phyloP scores from a whole-genome alignment of 805 yeast genomes.

The Candida odintsovae region DNA sequence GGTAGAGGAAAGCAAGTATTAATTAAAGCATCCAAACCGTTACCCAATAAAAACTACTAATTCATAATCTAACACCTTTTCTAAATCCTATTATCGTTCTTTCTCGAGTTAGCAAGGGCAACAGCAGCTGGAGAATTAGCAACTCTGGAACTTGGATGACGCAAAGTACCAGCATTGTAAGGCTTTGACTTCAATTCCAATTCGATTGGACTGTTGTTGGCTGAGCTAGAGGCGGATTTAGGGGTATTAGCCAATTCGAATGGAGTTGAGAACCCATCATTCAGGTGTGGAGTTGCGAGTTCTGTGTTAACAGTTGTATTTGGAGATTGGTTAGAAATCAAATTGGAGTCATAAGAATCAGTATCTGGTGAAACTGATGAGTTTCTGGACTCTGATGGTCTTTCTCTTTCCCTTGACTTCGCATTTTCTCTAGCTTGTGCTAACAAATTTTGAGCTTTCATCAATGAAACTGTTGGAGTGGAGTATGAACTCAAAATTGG shows the following conservation, averaged over 20 bases:
- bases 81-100: background rate
- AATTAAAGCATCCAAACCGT: background rate
- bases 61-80: background rate
- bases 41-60: background rate
- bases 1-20: background rate
- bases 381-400: conserved; percentile 24
- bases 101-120: background rate
- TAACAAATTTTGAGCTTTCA: conserved; percentile 80
- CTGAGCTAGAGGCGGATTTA: conserved; percentile 23
- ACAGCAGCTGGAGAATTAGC: conserved; percentile 17
- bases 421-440: conserved; percentile 79
- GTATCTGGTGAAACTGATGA: conserved; percentile 27
- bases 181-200: conserved; percentile 21
- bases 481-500: conserved; percentile 91
- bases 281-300: conserved; percentile 20
- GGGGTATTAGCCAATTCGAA: conserved; percentile 63
- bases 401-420: conserved; percentile 41
- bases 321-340: conserved; percentile 23
- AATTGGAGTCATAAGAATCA: conserved; percentile 23
- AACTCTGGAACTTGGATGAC: conserved; percentile 17
- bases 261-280: conserved; percentile 58
- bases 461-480: conserved; percentile 89
- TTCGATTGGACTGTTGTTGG: conserved; percentile 14
- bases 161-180: conserved; percentile 14
- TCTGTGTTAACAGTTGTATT: conserved; percentile 35